These are phyloP conservation scores for Penicillium psychrosexuale DNA, from an alignment of 2,329 filamentous ascomycete genomes.

Conservation along the genomic window DNA sequence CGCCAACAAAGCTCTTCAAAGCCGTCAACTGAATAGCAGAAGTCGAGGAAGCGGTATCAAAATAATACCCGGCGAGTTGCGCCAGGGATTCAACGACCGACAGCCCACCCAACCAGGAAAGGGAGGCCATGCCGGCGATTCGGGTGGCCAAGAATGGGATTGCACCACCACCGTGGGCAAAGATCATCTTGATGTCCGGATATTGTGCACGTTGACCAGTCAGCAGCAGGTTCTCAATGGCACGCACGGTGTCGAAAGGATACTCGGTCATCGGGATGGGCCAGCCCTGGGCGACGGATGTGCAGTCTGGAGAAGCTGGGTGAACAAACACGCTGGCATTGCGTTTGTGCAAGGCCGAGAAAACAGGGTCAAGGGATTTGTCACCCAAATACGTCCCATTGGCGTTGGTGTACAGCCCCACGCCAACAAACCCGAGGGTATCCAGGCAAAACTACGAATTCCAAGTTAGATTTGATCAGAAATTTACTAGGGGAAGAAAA, in stretches of 20 bases:
- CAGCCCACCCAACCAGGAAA: conserved; percentile 18
- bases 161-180: conserved; percentile 23
- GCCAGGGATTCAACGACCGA: conserved; percentile 11
- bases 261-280: conserved; percentile 25
- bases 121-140: conserved; percentile 20
- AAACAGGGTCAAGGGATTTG: neutral
- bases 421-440: conserved; percentile 2
- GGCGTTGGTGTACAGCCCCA: conserved; percentile 7
- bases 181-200: conserved; percentile 23
- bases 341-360: neutral
- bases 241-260: conserved; percentile 27
- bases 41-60: conserved; percentile 20
- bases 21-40: conserved; percentile 23
- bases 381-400: conserved; percentile 5
- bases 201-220: conserved; percentile 18
- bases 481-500: neutral
- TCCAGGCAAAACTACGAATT: conserved; percentile 1
- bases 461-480: neutral
- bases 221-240: conserved; percentile 23
- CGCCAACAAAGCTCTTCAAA: conserved; percentile 23
- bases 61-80: conserved; percentile 23
- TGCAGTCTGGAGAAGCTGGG: conserved; percentile 5
- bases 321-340: conserved; percentile 8
- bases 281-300: conserved; percentile 7
- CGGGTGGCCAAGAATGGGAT: conserved; percentile 24